phyloP scores from a whole-genome alignment of 805 yeast species.

The Monosporozyma yasuniensis region DNA sequence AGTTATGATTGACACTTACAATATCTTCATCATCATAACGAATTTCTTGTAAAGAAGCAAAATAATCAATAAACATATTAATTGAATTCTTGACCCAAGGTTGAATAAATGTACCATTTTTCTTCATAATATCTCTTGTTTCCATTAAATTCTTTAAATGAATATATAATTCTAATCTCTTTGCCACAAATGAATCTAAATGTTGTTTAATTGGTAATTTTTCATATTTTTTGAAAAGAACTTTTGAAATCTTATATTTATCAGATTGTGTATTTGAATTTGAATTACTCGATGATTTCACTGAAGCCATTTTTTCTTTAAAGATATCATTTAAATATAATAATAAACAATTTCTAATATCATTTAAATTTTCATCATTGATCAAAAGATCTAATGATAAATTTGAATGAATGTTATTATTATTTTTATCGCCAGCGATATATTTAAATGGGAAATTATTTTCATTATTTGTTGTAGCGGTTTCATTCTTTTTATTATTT shows the following conservation, averaged over 20 bases:
- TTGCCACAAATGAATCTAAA: conserved; percentile 9
- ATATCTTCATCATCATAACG: conserved; percentile 3
- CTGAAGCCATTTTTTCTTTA: conserved; percentile 5
- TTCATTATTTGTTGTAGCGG: not conserved
- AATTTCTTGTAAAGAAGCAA: conserved; percentile 10
- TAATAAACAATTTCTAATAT: conserved; percentile 19
- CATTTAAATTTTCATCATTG: conserved; percentile 9
- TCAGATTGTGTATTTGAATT: not conserved
- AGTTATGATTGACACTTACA: not conserved
- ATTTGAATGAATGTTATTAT: not conserved
- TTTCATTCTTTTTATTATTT: not conserved
- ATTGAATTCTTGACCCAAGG: conserved; percentile 9
- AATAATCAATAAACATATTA: conserved; percentile 10
- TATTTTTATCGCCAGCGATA: conserved; percentile 14
- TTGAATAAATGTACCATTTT: conserved; percentile 3
- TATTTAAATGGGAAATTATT: conserved; percentile 2
- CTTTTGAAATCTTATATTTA: conserved; percentile 9
- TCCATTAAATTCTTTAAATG: conserved; percentile 16
- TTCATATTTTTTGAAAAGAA: conserved; percentile 18
- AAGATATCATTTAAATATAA: conserved; percentile 15
- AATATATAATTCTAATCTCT: conserved; percentile 13
- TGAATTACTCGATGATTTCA: not conserved
- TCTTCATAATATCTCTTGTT: not conserved
- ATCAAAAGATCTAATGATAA: not conserved
- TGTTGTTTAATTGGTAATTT: conserved; percentile 9